Evolutionary conservation across 331 rosid genomes (phyloP), one percentile per base, ranked within the genome.

Genomic region (Pyracantha coccinea): DNA sequence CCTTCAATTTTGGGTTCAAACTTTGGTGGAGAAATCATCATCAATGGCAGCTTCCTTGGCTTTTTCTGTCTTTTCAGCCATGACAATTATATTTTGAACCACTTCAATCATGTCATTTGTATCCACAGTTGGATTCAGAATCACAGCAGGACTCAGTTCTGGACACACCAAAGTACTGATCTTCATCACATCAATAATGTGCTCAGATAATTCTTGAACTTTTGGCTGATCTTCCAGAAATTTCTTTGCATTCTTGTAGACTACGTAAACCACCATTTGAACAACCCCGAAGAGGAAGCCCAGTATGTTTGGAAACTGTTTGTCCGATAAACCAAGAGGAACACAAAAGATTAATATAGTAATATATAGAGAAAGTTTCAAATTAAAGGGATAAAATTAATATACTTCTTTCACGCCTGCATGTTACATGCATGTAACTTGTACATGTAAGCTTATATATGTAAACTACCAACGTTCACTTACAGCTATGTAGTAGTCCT

Each of bases 261-360:
- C 82, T 44, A 82, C 3, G 77, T 88, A 94, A 52, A 92, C 78
- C 73, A 75, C 87, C 97, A 94, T 94, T 82, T 93, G 98, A 45
- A 83, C 78, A 52, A 89, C 76, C 38, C 98, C 98, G n/a, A 88
- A 93, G 35, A 93, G n/a, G 76, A 92, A 86, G 8, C 97, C 97
- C n/a, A 92, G 83, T 3, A 89, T 77, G 57, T 92, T 92, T 70
- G 97, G 97, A 3, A 92, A 81, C 97, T 20, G 85, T 84, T 75
- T 4, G 47, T 52, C 15, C 50, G 60, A 70, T 27, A 15, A 71
- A 82, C 2, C 62, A 62, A 74, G 66, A 53, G 66, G 35, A n/a
- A 23, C 47, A 70, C 21, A 12, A 33, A 58, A 71, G 28, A 20
- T 27, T 8, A 19, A 7, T 58, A 58, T 23, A 8, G 4, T 24